Base-by-base conservation (phyloP, 805 yeast genomes). In the Schwanniomyces pseudopolymorphus region DNA sequence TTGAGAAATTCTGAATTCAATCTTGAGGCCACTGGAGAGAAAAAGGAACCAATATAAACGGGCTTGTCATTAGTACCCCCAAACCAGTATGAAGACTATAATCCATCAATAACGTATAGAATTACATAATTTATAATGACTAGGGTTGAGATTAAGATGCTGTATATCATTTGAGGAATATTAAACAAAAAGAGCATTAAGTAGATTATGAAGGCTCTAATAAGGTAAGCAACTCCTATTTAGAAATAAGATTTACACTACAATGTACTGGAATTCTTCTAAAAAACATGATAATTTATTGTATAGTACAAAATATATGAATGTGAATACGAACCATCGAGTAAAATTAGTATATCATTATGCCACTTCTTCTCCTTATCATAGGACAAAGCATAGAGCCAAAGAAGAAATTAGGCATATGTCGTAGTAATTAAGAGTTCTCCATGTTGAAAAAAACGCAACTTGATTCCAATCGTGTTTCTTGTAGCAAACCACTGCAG, bases 1-100 rank as follows among this genome's bases (percentile, higher is more conserved):
- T 77, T 80, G 48, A 77, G 83, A 35, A 85, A 84, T 55, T 83
- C 85, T 3, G 82, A 83, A 54, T 87, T 83, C 64, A 85, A 87
- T 54, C 60, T 89, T 37, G 79, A 81, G 36, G 78, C 86, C 14
- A 84, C 89, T 1, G 82, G 81, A 1, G 83, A 82, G 58, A 75
- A 80, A 50, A 75, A 80, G 39, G 78, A 74, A n/a, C 82, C 84
- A 4, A 54, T 78, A 38, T 72, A 46, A 54, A 39, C 16, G 5
- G 9, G 17, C 4, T 17, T 31, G 14, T 31, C n/a, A n/a, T n/a
- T n/a, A n/a, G n/a, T n/a, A n/a, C n/a, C n/a, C n/a, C n/a, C n/a
- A n/a, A n/a, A n/a, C n/a, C n/a, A n/a, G n/a, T n/a, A n/a, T n/a
- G n/a, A n/a, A n/a, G n/a, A n/a, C n/a, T n/a, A n/a, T n/a, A n/a